Evolutionary conservation across 805 yeast genomes (phyloP).

Genomic region (Naumovozyma castellii): DNA sequence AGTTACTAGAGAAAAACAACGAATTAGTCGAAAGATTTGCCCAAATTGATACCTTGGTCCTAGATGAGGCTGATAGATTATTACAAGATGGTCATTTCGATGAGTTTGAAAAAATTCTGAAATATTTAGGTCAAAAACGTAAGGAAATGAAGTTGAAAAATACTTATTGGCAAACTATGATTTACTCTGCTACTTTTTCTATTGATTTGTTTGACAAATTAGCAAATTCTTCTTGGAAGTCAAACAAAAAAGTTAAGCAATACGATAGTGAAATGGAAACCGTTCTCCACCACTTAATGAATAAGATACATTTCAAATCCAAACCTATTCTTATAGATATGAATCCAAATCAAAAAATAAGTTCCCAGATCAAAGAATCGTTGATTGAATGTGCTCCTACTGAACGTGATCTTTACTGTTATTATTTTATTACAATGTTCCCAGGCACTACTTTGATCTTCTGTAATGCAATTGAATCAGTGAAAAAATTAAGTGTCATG

Average conservation of each 20-base stretch:
- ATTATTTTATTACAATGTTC: slow-evolving; percentile 76
- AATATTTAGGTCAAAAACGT: slow-evolving; percentile 41
- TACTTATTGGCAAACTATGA: slow-evolving; percentile 65
- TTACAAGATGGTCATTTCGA: slow-evolving; percentile 94
- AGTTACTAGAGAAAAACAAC: slow-evolving; percentile 57
- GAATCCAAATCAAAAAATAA: slow-evolving; percentile 74
- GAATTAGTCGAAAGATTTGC: slow-evolving; percentile 34
- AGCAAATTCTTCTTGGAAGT: slow-evolving; percentile 33
- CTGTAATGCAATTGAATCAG: slow-evolving; percentile 92
- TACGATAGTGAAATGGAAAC: slow-evolving; percentile 38
- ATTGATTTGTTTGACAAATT: slow-evolving; percentile 72
- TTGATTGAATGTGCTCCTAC: slow-evolving; percentile 82
- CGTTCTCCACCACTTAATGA: slow-evolving; percentile 53
- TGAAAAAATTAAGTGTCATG: slow-evolving; percentile 72
- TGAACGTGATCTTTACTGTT: slow-evolving; percentile 82
- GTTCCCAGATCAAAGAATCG: slow-evolving; percentile 70
- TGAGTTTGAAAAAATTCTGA: slow-evolving; percentile 76
- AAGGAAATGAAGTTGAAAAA: slow-evolving; percentile 28
- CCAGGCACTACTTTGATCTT: slow-evolving; percentile 87
- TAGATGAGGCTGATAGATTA: slow-evolving; percentile 94
- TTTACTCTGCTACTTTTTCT: slow-evolving; percentile 93
- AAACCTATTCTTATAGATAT: slow-evolving; percentile 71
- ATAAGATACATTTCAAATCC: slow-evolving; percentile 62
- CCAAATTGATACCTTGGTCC: slow-evolving; percentile 44
- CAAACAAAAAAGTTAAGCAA: slow-evolving; percentile 12